Evolutionary conservation across 169 alveolate genomes (phyloP).

Genomic region (Cryptosporidium ubiquitum): DNA sequence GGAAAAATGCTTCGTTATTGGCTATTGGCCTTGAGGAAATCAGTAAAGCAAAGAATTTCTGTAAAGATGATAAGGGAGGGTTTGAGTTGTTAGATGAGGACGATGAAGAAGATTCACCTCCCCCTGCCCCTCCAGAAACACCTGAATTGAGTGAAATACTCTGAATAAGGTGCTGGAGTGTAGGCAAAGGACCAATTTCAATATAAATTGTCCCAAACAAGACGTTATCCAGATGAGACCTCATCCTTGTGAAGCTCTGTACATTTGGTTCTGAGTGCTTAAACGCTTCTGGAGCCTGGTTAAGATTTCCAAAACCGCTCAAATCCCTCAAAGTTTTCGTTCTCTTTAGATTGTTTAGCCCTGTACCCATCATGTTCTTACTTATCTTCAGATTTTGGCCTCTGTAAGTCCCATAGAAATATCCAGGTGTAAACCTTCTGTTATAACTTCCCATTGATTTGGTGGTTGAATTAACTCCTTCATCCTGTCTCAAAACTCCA

Average conservation of each 20-base stretch:
- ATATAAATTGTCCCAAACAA: constrained; percentile 53
- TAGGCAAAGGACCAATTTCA: constrained; percentile 50
- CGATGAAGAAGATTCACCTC: not conserved
- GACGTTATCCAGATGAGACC: constrained; percentile 63
- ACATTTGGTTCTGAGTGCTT: not conserved
- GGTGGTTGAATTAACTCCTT: not conserved
- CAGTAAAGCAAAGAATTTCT: constrained; percentile 51
- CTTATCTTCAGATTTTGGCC: constrained; percentile 27
- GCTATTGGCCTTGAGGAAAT: constrained; percentile 73
- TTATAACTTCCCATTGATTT: not conserved
- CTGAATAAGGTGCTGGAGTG: not conserved
- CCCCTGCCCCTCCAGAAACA: not conserved
- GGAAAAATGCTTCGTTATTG: constrained; percentile 70
- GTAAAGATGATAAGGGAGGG: constrained; percentile 6
- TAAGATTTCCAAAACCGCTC: not conserved
- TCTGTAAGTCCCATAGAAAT: constrained; percentile 56
- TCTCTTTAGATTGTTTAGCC: not conserved
- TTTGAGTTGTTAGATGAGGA: not conserved
- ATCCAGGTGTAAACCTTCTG: not conserved
- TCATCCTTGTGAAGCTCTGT: constrained; percentile 12
- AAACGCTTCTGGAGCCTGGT: not conserved
- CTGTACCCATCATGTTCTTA: constrained; percentile 16
- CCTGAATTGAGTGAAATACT: not conserved
- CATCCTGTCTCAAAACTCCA: not conserved
- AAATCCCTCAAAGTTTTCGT: not conserved